Conservation (phyloP, 2,329 filamentous ascomycete genomes). For the Colletotrichum echinochloae region DNA sequence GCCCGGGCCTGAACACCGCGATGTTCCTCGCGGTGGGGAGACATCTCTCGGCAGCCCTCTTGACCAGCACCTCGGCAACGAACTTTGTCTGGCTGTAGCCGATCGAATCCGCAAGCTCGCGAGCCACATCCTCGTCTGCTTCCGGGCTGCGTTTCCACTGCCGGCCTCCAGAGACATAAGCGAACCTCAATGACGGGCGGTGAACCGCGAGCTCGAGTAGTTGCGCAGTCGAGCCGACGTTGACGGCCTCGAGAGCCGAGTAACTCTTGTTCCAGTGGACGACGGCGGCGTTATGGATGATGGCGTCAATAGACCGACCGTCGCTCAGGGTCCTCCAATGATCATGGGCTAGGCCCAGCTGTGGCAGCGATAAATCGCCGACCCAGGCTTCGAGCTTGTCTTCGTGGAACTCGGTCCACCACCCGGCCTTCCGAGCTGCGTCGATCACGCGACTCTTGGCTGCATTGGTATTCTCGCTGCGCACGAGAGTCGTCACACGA, state of each 20-base stretch:
- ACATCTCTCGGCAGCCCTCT: constrained; percentile 37
- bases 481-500: constrained; percentile 1
- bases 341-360: not conserved
- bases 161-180: constrained; percentile 23
- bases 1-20: constrained; percentile 31
- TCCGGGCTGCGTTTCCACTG: constrained; percentile 7
- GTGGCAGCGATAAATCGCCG: not conserved
- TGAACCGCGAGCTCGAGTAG: not conserved
- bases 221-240: constrained; percentile 11
- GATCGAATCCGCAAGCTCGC: constrained; percentile 35
- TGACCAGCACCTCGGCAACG: constrained; percentile 42
- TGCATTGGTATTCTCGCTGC: not conserved
- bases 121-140: constrained; percentile 4
- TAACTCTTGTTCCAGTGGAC: constrained; percentile 36
- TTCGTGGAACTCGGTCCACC: constrained; percentile 28
- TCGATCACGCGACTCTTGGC: constrained; percentile 8
- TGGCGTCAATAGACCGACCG: not conserved
- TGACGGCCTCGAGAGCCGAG: constrained; percentile 10
- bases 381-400: constrained; percentile 27
- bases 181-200: not conserved
- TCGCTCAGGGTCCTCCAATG: not conserved
- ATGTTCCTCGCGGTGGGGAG: not conserved
- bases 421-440: not conserved
- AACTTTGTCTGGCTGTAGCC: constrained; percentile 45
- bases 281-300: constrained; percentile 24